Base-by-base conservation (phyloP, 768 basidiomycete genomes). In the Suillus weaverae region DNA sequence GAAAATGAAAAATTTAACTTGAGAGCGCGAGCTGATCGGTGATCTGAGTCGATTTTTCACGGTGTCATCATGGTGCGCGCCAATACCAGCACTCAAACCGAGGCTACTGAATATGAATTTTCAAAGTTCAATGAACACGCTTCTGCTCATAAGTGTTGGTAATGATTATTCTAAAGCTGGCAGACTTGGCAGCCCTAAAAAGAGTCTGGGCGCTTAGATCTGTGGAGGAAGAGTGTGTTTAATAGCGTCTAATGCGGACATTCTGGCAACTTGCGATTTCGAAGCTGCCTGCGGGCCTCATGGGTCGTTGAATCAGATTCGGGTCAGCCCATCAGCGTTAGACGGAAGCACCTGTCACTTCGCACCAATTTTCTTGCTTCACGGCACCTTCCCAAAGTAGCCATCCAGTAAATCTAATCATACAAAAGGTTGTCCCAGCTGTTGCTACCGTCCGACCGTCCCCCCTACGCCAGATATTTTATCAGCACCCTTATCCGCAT, bases 301-400 rank as follows among this genome's bases (percentile, higher is more conserved):
- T 62, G 62, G 20, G 39, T 39, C 22, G 38, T n/a, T 22, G 9
- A 62, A 62, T 10, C n/a, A n/a, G 35, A n/a, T 33, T 60, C 35
- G 51, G 62, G n/a, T 35, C 32, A 8, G 30, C 5, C 14, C 26
- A 32, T 18, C 57, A 53, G 8, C 35, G 60, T 57, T 26, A 62
- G 39, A 30, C 50, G 11, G 62, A 39, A 35, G 62, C 22, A 62
- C 33, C 62, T 57, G 20, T 62, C 62, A 39, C 55, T 62, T 62
- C 36, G 22, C 18, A 32, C 50, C 32, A 56, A 39, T 36, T 62
- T 35, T 51, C 30, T 36, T 10, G 4, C 56, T 61, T 54, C 56
- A 59, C 41, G 50, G 26, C 56, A 62, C 4, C 3, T 62, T 62
- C 62, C 57, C 18, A 32, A 32, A 4, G 1, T 7, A 62, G 61